phyloP scores from a whole-genome alignment of 345 rosid genomes.

The Brassica incana region DNA sequence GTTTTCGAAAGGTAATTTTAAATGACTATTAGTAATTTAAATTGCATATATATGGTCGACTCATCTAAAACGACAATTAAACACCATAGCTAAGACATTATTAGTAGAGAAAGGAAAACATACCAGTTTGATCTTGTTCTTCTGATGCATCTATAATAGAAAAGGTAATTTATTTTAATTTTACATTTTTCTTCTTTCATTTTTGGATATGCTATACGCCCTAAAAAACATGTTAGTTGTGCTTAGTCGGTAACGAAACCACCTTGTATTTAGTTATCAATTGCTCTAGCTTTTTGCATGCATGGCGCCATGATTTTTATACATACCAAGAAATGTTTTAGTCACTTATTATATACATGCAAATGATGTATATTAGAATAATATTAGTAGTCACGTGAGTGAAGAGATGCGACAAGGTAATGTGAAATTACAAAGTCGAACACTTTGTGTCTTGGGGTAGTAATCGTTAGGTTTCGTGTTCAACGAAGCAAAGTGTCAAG shows the following conservation, averaged over 20 bases:
- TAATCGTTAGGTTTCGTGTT: slow-evolving; percentile 45
- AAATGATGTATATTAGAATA: neutral
- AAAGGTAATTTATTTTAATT: too few species aligned
- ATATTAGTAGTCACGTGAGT: slow-evolving; percentile 34
- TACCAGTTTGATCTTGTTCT: neutral
- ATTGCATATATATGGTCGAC: too few species aligned
- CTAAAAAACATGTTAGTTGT: too few species aligned
- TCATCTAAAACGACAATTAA: too few species aligned
- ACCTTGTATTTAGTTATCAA: neutral
- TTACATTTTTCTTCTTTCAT: neutral
- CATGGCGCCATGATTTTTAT: neutral
- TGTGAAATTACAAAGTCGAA: slow-evolving; percentile 37
- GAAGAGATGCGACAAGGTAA: slow-evolving; percentile 24
- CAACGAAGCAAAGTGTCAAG: slow-evolving; percentile 46
- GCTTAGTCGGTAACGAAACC: neutral
- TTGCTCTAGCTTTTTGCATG: neutral
- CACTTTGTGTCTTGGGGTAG: slow-evolving; percentile 50
- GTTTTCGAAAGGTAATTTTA: too few species aligned
- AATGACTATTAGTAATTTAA: too few species aligned
- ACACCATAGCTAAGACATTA: too few species aligned
- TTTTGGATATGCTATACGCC: too few species aligned
- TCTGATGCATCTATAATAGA: neutral
- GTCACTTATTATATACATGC: neutral
- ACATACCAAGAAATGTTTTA: neutral
- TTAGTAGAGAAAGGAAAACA: too few species aligned